These are phyloP conservation scores for Biancaea sappan DNA, from an alignment of 306 rosid species.

Conservation along the genomic window DNA sequence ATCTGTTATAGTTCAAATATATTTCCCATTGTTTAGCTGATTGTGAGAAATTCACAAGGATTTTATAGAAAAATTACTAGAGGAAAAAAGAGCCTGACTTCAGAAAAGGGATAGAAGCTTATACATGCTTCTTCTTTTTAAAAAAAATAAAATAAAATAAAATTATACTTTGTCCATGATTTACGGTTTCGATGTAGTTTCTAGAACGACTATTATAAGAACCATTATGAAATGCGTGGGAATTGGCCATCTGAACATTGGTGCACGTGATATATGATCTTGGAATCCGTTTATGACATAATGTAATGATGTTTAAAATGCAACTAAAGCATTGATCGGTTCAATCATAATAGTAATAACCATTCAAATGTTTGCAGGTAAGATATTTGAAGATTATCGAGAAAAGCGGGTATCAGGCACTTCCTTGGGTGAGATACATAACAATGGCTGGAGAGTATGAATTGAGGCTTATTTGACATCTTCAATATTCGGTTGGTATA, in stretches of 20 bases:
- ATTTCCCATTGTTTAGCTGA: slow-evolving; percentile 15
- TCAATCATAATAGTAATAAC: slow-evolving; percentile 11
- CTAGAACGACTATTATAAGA: not conserved
- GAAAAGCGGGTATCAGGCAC: slow-evolving; percentile 99
- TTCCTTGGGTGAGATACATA: slow-evolving; percentile 99
- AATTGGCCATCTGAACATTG: slow-evolving; percentile 15
- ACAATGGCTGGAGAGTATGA: slow-evolving; percentile 99
- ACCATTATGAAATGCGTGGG: slow-evolving; percentile 3
- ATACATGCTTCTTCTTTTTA: slow-evolving; percentile 1
- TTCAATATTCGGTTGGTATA: slow-evolving; percentile 29
- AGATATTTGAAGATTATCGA: slow-evolving; percentile 98
- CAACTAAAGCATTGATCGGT: slow-evolving; percentile 11
- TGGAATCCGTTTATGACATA: not conserved
- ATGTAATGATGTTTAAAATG: not conserved
- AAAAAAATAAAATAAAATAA: too few relatives aligned
- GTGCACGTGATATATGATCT: not conserved
- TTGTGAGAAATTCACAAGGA: slow-evolving; percentile 18
- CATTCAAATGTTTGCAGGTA: slow-evolving; percentile 60
- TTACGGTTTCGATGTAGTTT: slow-evolving; percentile 22
- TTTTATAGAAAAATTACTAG: not conserved
- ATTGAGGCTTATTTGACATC: slow-evolving; percentile 73
- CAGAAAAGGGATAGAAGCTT: slow-evolving; percentile 8
- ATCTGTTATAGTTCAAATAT: not conserved
- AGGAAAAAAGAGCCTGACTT: slow-evolving; percentile 4
- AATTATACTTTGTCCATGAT: not conserved